A percentile compares a stretch with the other conserved stretches of the same genome.
Conservation (phyloP, 371 early-diverging fungal species). For the Thermomucor indicae-seudaticae region DNA sequence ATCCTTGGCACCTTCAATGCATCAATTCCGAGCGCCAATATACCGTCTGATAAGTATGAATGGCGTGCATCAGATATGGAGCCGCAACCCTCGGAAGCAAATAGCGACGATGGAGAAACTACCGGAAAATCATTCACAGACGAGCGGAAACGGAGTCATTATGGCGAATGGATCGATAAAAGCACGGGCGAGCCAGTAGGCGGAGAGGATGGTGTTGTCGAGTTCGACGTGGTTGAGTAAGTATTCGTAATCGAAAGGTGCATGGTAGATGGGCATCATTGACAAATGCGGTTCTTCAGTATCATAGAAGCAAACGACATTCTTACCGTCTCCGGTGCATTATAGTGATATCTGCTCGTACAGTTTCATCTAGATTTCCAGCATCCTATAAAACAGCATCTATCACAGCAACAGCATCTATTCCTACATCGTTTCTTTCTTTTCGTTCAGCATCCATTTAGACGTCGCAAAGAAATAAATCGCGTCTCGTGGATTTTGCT, state of each 20-base stretch:
- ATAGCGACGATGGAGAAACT: constrained; percentile 12
- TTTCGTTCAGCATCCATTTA: no score
- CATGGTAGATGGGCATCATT: background rate
- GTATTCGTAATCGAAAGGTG: constrained; percentile 11
- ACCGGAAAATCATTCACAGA: no score
- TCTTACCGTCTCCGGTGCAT: constrained; percentile 69
- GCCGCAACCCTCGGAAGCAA: background rate
- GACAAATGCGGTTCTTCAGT: constrained; percentile 20
- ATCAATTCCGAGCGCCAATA: constrained; percentile 81
- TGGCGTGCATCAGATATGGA: constrained; percentile 50
- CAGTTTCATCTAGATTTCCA: no score
- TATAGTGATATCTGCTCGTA: no score
- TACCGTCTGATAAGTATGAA: constrained; percentile 71
- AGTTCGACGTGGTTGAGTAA: constrained; percentile 61
- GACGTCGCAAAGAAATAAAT: no score
- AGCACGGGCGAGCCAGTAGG: constrained; percentile 50
- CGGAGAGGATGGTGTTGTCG: constrained; percentile 51
- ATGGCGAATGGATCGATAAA: constrained; percentile 60
- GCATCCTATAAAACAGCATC: no score
- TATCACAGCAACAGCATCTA: no score
- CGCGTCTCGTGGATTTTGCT: no score
- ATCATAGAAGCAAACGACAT: constrained; percentile 73
- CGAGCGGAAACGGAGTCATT: constrained; percentile 35
- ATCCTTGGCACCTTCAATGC: constrained; percentile 94
- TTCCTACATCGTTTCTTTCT: no score